Evolutionary conservation across 306 rosid genomes (phyloP), one percentile per base, ranked within the genome.

Genomic region (Cyamopsis tetragonoloba): DNA sequence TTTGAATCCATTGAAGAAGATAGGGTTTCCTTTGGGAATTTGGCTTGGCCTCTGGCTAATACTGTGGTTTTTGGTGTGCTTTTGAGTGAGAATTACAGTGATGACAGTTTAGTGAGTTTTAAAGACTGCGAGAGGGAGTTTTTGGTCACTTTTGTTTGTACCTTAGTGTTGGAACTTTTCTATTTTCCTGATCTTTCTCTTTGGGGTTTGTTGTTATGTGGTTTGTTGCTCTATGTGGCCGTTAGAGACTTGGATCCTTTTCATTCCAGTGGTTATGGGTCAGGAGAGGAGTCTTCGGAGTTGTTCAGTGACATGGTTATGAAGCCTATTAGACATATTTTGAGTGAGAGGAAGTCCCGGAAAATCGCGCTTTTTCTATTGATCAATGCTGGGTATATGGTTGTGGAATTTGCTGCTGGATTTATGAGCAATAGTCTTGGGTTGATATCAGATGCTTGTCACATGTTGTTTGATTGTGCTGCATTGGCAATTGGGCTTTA

Each of bases 381-480:
- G 77, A 89, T 92, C 77, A 91, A 91, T 67, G 64, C 98, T 4
- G 95, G 66, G 0, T 91, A 91, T 77, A 91, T 91, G 98, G 79
- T 89, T 78, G 98, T 91, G 81, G 98, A 91, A 31, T 91, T 91
- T 74, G 84, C 79, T 80, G 96, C 81, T 9, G 98, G 96, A 42
- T 91, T 91, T 63, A 87, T 89, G 98, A 87, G 98, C 80, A 91
- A 91, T 75, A 91, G 98, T 80, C 87, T 91, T 64, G 98, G 98
- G 11, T 76, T 91, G 68, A 91, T 91, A 68, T 87, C 98, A 3
- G 98, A 91, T 84, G 98, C 96, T 0, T 91, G 98, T 61, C 98
- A 92, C 73, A 92, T 92, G 98, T 77, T 92, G 87, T 92, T 92
- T 78, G 98, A 92, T 75, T 92, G 98, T 83, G 98, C 96, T 81